These are phyloP conservation scores for Sclerotinia sclerotiorum DNA, from an alignment of 2,329 filamentous ascomycete genomes.

Conservation along the genomic window DNA sequence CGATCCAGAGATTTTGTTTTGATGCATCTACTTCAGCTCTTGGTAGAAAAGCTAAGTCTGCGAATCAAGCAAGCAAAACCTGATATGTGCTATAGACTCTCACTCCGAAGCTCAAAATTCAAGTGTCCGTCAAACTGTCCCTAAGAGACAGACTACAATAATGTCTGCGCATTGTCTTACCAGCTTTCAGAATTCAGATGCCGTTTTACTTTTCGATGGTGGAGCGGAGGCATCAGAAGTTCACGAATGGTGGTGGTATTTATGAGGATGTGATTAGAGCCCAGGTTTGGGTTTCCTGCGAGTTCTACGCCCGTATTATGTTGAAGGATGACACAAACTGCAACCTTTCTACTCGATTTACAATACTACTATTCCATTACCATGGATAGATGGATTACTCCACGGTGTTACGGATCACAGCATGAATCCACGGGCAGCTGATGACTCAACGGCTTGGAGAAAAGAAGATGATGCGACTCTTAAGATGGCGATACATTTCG, in stretches of 20 bases:
- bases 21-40: slow-evolving; percentile 82
- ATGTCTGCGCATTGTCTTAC: slow-evolving; percentile 58
- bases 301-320: not conserved
- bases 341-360: not conserved
- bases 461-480: not conserved
- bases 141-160: slow-evolving; percentile 54
- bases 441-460: not conserved
- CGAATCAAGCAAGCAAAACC: not conserved
- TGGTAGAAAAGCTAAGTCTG: slow-evolving; percentile 53
- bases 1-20: slow-evolving; percentile 71
- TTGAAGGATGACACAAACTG: not conserved
- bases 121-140: slow-evolving; percentile 60
- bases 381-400: not conserved
- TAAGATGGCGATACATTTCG: not conserved
- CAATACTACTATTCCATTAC: not conserved
- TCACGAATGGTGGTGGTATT: slow-evolving; percentile 52
- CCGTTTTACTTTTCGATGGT: slow-evolving; percentile 57
- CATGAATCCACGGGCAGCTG: not conserved
- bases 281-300: slow-evolving; percentile 27
- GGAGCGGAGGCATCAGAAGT: slow-evolving; percentile 54
- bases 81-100: slow-evolving; percentile 25
- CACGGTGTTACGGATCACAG: not conserved
- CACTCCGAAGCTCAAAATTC: slow-evolving; percentile 62
- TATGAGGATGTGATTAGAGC: slow-evolving; percentile 41
- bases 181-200: slow-evolving; percentile 56